phyloP scores from a whole-genome alignment of 768 basidiomycete species.

The Termitomyces bulborhizus region DNA sequence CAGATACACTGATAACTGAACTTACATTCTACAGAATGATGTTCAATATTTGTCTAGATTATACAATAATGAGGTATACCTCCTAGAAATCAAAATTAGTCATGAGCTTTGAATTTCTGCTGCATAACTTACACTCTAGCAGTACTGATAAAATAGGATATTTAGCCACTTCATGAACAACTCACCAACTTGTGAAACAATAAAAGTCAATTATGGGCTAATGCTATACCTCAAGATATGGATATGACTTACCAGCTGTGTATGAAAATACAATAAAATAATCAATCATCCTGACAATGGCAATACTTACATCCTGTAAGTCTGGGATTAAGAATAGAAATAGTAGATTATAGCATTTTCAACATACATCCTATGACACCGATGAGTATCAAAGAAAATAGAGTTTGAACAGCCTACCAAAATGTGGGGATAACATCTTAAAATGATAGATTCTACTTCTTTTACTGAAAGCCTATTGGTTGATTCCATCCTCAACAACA shows the following conservation, averaged over 20 bases:
- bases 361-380: neutral
- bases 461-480: conserved; percentile 1
- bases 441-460: conserved; percentile 3
- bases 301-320: neutral
- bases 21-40: neutral
- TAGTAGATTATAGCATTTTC: too few species aligned
- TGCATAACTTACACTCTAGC: too few species aligned
- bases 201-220: neutral
- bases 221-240: neutral
- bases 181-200: neutral
- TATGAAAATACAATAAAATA: neutral
- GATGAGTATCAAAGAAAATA: neutral
- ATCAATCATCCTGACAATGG: neutral
- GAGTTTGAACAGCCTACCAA: conserved; percentile 1
- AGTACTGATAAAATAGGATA: too few species aligned
- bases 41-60: neutral
- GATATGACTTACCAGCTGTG: neutral
- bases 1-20: neutral
- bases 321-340: neutral
- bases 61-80: neutral
- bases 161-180: neutral
- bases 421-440: conserved; percentile 12
- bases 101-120: too few species aligned
- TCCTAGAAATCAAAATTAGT: neutral
- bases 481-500: conserved; percentile 5